Percentiles rank a stretch among this genome's conserved stretches.
These are phyloP conservation scores for Excoecaria cochinchinensis DNA, from an alignment of 345 rosid species.

Conservation along the genomic window DNA sequence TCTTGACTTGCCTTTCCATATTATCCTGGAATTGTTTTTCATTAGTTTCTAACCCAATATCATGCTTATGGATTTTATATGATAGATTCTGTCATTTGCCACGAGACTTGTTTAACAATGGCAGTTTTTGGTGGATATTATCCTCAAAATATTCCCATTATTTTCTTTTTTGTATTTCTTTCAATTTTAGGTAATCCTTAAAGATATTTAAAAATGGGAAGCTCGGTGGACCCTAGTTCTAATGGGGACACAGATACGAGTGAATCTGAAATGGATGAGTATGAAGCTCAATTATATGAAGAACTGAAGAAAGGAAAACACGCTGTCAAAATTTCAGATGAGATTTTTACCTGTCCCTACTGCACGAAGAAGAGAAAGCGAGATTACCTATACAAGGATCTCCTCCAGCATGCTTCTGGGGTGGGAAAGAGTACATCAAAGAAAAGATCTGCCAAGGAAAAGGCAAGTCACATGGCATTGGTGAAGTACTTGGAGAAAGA, in stretches of 20 bases:
- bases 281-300: conserved; percentile 50
- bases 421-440: conserved; percentile 76
- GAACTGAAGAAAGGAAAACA: conserved; percentile 72
- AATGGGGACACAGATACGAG: conserved; percentile 40
- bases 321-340: conserved; percentile 51
- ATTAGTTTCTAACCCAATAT: too few species aligned
- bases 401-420: conserved; percentile 95
- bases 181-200: conserved; percentile 2
- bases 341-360: conserved; percentile 68
- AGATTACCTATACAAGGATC: conserved; percentile 60
- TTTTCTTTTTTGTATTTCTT: neutral
- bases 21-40: neutral
- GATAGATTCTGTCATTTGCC: neutral
- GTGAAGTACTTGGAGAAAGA: conserved; percentile 68
- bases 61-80: neutral
- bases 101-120: neutral
- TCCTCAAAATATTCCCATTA: neutral
- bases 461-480: conserved; percentile 82
- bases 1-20: neutral
- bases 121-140: neutral
- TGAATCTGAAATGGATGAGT: conserved; percentile 53
- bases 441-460: conserved; percentile 69
- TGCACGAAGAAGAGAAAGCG: conserved; percentile 71
- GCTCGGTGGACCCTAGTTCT: conserved; percentile 14
- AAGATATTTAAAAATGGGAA: conserved; percentile 9